phyloP scores from a whole-genome alignment of 2,329 filamentous ascomycete genomes.

The Xylaria hypoxylon region DNA sequence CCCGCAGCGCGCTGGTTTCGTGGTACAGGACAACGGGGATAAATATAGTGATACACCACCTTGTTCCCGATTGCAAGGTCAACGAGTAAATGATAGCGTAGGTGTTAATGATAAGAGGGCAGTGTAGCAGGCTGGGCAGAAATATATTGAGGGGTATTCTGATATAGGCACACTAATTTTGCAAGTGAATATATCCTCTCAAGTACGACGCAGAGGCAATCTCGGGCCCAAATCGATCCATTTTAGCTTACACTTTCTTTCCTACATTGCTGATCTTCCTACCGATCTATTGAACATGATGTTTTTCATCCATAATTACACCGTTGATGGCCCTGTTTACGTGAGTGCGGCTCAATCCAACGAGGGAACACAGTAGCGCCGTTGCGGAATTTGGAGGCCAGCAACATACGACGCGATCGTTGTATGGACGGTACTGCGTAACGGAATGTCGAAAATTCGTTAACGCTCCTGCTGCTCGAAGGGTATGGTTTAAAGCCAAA shows the following conservation, averaged over 20 bases:
- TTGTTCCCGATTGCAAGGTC: constrained; percentile 44
- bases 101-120: constrained; percentile 7
- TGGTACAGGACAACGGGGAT: constrained; percentile 41
- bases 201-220: constrained; percentile 24
- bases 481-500: constrained; percentile 30
- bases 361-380: constrained; percentile 9
- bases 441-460: constrained; percentile 16
- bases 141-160: constrained; percentile 32
- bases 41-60: constrained; percentile 43
- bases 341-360: constrained; percentile 4
- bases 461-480: constrained; percentile 13
- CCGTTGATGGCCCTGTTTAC: constrained; percentile 13
- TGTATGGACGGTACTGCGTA: constrained; percentile 2
- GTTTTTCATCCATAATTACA: constrained; percentile 16
- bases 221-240: constrained; percentile 20
- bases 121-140: constrained; percentile 17
- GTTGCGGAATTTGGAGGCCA: constrained; percentile 4
- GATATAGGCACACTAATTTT: constrained; percentile 32
- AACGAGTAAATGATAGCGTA: constrained; percentile 1
- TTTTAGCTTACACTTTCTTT: constrained; percentile 36
- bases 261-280: constrained; percentile 13
- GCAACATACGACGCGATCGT: constrained; percentile 12
- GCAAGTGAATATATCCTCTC: constrained; percentile 24
- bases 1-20: constrained; percentile 42
- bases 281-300: constrained; percentile 17